Percentiles rank a stretch among this genome's conserved stretches.
Evolutionary conservation across 1,284 basidiomycete species (phyloP).

Genomic region (Cryptococcus jaspeensis): DNA sequence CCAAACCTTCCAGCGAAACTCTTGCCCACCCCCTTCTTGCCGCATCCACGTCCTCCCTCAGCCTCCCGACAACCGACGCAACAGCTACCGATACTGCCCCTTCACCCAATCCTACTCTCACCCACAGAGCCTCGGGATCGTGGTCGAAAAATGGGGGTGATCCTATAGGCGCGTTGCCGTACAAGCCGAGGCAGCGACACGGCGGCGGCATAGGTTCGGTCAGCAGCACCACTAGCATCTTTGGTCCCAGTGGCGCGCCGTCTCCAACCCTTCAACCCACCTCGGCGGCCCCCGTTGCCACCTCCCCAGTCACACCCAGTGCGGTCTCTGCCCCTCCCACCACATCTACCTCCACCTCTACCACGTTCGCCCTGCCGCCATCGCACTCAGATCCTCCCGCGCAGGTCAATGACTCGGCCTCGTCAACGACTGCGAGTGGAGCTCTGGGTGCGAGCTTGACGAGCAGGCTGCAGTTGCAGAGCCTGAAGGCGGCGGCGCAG

Average conservation of each 20-base stretch:
- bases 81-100: slow-evolving; percentile 1
- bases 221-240: slow-evolving; percentile 20
- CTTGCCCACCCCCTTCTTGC: slow-evolving; percentile 45
- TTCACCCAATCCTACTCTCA: neutral
- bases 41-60: slow-evolving; percentile 36
- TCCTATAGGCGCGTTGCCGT: slow-evolving; percentile 26
- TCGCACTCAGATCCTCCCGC: slow-evolving; percentile 18
- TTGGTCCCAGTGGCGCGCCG: slow-evolving; percentile 6
- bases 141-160: slow-evolving; percentile 7
- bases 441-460: slow-evolving; percentile 27
- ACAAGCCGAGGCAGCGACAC: slow-evolving; percentile 45
- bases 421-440: neutral
- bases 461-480: slow-evolving; percentile 65
- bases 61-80: slow-evolving; percentile 11
- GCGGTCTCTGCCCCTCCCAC: slow-evolving; percentile 18
- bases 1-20: slow-evolving; percentile 21
- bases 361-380: slow-evolving; percentile 37
- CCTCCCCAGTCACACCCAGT: slow-evolving; percentile 10
- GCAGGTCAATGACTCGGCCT: slow-evolving; percentile 7
- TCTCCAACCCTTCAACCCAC: slow-evolving; percentile 8
- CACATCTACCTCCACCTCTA: slow-evolving; percentile 31
- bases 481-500: slow-evolving; percentile 76
- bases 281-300: neutral
- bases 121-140: slow-evolving; percentile 13
- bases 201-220: slow-evolving; percentile 28